Percentiles rank a stretch among this genome's conserved stretches.
Evolutionary conservation across 2,329 filamentous ascomycete genomes (phyloP).

Genomic region (Aspergillus proliferans): DNA sequence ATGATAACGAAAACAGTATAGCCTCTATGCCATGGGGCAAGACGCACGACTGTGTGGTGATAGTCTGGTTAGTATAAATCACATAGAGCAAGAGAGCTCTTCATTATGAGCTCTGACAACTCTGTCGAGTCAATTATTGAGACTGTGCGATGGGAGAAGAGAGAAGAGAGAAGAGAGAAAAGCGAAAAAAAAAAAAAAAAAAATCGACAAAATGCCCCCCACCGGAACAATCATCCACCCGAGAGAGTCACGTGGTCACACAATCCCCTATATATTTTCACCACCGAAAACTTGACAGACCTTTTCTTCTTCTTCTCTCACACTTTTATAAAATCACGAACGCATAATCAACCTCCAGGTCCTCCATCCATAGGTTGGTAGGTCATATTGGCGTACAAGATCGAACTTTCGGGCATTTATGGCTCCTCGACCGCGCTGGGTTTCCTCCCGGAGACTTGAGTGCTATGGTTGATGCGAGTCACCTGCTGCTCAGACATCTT

Average conservation of each 20-base stretch:
- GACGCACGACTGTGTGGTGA: constrained; percentile 21
- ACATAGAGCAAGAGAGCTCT: background rate
- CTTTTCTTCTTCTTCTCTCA: constrained; percentile 28
- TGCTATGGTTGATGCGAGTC: constrained; percentile 31
- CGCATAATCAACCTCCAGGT: constrained; percentile 47
- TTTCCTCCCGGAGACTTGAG: constrained; percentile 16
- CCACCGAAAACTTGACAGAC: constrained; percentile 4
- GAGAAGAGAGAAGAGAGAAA: background rate
- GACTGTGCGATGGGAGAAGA: background rate
- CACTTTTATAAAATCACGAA: constrained; percentile 38
- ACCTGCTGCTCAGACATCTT: constrained; percentile 35
- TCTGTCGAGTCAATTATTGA: too few relatives aligned
- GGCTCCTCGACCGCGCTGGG: constrained; percentile 27
- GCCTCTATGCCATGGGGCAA: constrained; percentile 26
- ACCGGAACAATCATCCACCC: background rate
- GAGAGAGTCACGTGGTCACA: constrained; percentile 8
- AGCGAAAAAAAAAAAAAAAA: constrained; percentile 3
- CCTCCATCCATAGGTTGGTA: constrained; percentile 37
- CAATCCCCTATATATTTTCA: constrained; percentile 7
- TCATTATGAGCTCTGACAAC: too few relatives aligned
- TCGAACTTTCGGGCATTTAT: constrained; percentile 24
- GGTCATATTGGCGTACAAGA: constrained; percentile 47
- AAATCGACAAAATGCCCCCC: background rate
- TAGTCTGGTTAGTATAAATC: background rate
- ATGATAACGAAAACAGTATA: constrained; percentile 23